A percentile compares a stretch with the other conserved stretches of the same genome.
These are phyloP conservation scores for Colletotrichum higginsianum DNA, from an alignment of 2,329 filamentous ascomycete genomes.

Conservation along the genomic window DNA sequence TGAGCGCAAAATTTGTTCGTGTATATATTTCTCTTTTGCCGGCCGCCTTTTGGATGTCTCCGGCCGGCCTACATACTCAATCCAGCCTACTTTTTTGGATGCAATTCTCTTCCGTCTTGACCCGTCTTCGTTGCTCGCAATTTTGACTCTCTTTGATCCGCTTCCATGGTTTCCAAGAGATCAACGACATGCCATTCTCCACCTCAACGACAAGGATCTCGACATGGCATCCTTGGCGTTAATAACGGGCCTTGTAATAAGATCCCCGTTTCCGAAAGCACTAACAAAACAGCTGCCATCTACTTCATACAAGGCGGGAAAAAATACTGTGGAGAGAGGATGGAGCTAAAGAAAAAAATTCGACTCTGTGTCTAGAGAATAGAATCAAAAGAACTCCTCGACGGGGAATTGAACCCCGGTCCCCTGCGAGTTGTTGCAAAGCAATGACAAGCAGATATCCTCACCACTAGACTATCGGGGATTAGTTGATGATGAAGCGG, in stretches of 20 bases:
- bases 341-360: too few species aligned
- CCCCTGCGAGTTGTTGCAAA: too few species aligned
- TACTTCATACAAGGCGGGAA: too few species aligned
- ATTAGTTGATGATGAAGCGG: too few species aligned
- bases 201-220: not conserved
- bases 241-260: not conserved
- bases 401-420: too few species aligned
- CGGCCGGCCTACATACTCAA: slow-evolving; percentile 4
- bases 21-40: slow-evolving; percentile 32
- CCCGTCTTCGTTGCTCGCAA: not conserved
- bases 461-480: too few species aligned
- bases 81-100: slow-evolving; percentile 17
- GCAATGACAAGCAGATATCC: too few species aligned
- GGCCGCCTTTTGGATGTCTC: not conserved
- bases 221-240: not conserved
- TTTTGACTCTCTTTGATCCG: not conserved
- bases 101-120: not conserved
- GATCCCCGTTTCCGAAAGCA: not conserved
- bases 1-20: slow-evolving; percentile 13
- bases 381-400: too few species aligned
- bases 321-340: too few species aligned
- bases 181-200: not conserved
- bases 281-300: not conserved
- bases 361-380: too few species aligned
- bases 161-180: not conserved